Conservation (phyloP, 257 asterid species). For the Fraxinus pennsylvanica region DNA sequence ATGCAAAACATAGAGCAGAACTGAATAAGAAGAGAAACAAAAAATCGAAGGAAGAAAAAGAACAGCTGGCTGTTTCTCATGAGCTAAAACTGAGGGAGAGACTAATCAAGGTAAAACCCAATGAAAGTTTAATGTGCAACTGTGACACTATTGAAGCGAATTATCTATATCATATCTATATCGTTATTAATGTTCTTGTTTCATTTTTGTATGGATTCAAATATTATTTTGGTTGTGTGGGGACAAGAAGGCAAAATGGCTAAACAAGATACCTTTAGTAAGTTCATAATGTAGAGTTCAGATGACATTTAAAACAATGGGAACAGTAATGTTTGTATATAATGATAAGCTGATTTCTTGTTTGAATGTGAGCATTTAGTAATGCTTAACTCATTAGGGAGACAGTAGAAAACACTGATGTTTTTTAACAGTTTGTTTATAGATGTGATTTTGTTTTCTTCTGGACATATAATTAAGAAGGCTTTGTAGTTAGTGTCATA, state of each 20-base stretch:
- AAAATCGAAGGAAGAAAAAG: conserved; percentile 65
- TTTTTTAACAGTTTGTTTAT: background rate
- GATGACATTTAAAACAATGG: background rate
- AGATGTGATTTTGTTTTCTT: background rate
- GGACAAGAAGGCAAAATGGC: background rate
- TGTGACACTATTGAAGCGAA: background rate
- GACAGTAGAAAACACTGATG: background rate
- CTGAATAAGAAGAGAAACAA: conserved; percentile 40
- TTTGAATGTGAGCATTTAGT: background rate
- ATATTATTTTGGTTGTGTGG: background rate
- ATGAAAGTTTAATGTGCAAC: background rate
- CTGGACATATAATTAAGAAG: background rate
- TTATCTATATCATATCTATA: background rate
- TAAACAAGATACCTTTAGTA: background rate
- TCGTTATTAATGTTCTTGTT: background rate
- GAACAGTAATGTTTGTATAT: background rate
- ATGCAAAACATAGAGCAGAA: conserved; percentile 38
- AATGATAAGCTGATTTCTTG: background rate
- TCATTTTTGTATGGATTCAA: background rate
- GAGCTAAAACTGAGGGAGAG: conserved; percentile 77
- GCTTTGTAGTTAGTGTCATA: background rate
- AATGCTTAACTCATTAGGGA: background rate
- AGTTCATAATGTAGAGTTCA: background rate
- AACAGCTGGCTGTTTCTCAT: conserved; percentile 51
- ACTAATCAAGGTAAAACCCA: conserved; percentile 59